A percentile compares a stretch with the other conserved stretches of the same genome.
Evolutionary conservation across 225 moss, liverwort and hornwort species (phyloP).

Genomic region (Straminergon stramineum): DNA sequence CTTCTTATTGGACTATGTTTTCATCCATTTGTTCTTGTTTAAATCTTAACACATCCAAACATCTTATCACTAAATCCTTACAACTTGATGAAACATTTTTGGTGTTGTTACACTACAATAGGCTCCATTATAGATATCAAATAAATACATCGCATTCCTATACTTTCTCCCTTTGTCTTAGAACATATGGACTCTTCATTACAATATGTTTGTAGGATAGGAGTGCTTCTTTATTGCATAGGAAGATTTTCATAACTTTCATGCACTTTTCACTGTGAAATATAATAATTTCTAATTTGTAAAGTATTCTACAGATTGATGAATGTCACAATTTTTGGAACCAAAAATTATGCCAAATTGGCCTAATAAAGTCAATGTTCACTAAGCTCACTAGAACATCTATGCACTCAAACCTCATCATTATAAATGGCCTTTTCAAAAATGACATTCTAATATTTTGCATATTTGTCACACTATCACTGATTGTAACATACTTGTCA

Average conservation of each 20-base stretch:
- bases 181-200: neutral
- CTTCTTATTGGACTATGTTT: neutral
- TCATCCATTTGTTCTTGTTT: neutral
- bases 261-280: neutral
- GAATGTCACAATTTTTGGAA: neutral
- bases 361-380: neutral
- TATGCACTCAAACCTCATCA: neutral
- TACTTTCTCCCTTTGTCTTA: neutral
- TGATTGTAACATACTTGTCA: neutral
- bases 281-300: neutral
- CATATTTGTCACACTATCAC: neutral
- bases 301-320: neutral
- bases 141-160: fast-evolving
- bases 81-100: neutral
- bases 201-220: neutral
- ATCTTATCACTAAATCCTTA: neutral
- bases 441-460: neutral
- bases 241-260: neutral
- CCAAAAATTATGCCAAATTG: neutral
- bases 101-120: neutral
- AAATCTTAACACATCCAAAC: neutral
- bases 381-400: neutral
- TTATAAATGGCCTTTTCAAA: neutral
- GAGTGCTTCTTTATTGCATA: neutral
- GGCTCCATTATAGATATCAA: neutral